Conservation (phyloP, 2,329 filamentous ascomycete genomes). For the Ophiostoma quercus region DNA sequence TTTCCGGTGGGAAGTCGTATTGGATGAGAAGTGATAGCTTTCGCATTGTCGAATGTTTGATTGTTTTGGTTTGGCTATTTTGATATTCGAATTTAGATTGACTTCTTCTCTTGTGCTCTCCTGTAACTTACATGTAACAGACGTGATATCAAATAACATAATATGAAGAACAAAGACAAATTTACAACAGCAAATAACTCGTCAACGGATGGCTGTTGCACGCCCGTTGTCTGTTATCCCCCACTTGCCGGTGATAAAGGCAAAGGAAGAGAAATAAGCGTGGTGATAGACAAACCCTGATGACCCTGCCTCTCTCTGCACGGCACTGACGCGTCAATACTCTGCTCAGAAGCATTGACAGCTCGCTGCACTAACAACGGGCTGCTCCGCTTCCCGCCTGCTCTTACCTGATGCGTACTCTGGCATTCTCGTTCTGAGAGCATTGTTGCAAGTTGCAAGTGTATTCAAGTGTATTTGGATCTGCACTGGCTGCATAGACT, state of each 20-base stretch:
- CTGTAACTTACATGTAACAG: conserved; percentile 4
- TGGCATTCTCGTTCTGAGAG: not conserved
- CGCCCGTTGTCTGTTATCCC: not conserved
- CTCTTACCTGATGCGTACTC: not conserved
- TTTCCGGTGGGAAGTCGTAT: not conserved
- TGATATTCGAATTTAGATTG: not conserved
- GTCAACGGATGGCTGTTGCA: not conserved
- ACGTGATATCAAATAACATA: not conserved
- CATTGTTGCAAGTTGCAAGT: not conserved
- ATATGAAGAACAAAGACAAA: not conserved
- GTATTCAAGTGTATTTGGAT: not conserved
- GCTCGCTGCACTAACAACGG: conserved; percentile 2
- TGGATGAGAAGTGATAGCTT: not conserved
- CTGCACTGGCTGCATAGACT: conserved; percentile 3
- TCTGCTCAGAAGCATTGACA: not conserved
- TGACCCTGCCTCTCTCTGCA: not conserved
- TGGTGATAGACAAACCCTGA: not conserved
- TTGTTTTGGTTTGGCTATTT: not conserved
- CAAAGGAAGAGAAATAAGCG: not conserved
- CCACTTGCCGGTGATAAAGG: not conserved
- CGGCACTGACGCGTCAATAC: not conserved
- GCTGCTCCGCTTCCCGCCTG: conserved; percentile 6
- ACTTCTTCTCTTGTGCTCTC: not conserved
- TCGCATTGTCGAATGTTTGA: not conserved
- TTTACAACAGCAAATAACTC: not conserved